Base-by-base conservation (phyloP, 148 eudicot genomes). In the Oxyria digyna region DNA sequence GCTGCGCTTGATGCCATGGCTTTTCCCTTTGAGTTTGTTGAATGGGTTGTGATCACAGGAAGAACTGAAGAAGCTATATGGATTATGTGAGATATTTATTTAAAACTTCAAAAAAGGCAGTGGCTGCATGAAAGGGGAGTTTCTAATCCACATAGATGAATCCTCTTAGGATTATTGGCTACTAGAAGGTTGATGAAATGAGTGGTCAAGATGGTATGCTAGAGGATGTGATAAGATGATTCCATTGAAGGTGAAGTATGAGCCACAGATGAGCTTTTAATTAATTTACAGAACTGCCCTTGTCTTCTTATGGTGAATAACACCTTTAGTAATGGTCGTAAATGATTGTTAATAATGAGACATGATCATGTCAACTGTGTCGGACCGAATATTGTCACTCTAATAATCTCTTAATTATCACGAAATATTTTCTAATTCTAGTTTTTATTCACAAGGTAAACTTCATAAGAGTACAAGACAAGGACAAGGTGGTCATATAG, bases 1-100 rank as follows among this genome's bases (percentile, higher is more conserved):
- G 98, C 96, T 80, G 98, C 96, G 75, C 89, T 79, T 54, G 88
- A 69, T 1, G 72, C 72, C 72, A 69, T 69, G 57, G 50, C 38
- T 68, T 24, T 27, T 29, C 41, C 12, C 32, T 14, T 20, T 57
- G 64, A 29, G 1, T 14, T 27, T 27, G n/a, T 1, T 59, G 18
- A 12, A 4, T 59, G 35, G 65, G 65, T 8, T 38, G 65, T 59
- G 38, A 59, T 59, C 65, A 20, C 57, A 20, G 38, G 8, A 38
- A 38, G 9, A 4, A 50, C 7, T 50, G 62, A 29, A 59, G n/a
- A 15, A 31, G 65, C 37, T 35, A n/a, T 59, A 59, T 23, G 31
- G 17, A 52, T 26, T 52, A 24, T 52, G 62, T 23, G 14, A 52
- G 31, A 52, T 52, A 59, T 59, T 27, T 59, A 59, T 13, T 59